Conservation (phyloP, 495 filamentous ascomycete species). For the Penicillium simplicissimum region DNA sequence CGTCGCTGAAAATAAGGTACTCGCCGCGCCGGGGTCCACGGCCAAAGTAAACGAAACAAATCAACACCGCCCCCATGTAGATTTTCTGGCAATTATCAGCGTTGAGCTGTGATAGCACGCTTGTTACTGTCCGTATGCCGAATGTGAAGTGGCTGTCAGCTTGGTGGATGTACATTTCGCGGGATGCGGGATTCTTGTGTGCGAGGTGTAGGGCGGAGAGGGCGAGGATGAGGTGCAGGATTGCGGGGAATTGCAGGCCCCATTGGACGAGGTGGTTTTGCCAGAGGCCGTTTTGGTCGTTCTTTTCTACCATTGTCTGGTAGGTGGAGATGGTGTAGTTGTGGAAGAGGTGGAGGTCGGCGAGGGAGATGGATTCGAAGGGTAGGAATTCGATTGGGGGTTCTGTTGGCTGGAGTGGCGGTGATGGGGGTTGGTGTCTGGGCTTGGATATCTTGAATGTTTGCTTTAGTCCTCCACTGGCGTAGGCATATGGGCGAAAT, state of each 20-base stretch:
- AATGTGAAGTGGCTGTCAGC: constrained; percentile 49
- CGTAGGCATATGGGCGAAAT: constrained; percentile 30
- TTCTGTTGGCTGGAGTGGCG: constrained; percentile 5
- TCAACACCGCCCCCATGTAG: constrained; percentile 47
- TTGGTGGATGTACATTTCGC: constrained; percentile 32
- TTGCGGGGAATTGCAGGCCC: constrained; percentile 43
- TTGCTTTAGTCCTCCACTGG: constrained; percentile 13
- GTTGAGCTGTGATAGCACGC: constrained; percentile 36
- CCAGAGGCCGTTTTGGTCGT: constrained; percentile 35
- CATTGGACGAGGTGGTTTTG: constrained; percentile 40
- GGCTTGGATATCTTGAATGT: constrained; percentile 12
- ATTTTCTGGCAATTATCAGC: constrained; percentile 44
- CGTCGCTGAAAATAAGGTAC: constrained; percentile 46
- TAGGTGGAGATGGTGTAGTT: constrained; percentile 39
- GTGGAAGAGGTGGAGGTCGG: constrained; percentile 42
- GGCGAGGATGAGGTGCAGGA: constrained; percentile 48
- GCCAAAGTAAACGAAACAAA: constrained; percentile 50
- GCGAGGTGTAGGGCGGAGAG: constrained; percentile 47
- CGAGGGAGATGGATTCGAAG: constrained; percentile 28
- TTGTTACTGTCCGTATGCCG: constrained; percentile 46
- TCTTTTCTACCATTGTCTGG: constrained; percentile 29
- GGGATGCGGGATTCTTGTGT: constrained; percentile 33
- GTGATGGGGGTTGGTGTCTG: neutral
- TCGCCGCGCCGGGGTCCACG: constrained; percentile 40
- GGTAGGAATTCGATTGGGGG: constrained; percentile 10